Evolutionary conservation across 306 rosid species (phyloP).

Genomic region (Prosopis cineraria): DNA sequence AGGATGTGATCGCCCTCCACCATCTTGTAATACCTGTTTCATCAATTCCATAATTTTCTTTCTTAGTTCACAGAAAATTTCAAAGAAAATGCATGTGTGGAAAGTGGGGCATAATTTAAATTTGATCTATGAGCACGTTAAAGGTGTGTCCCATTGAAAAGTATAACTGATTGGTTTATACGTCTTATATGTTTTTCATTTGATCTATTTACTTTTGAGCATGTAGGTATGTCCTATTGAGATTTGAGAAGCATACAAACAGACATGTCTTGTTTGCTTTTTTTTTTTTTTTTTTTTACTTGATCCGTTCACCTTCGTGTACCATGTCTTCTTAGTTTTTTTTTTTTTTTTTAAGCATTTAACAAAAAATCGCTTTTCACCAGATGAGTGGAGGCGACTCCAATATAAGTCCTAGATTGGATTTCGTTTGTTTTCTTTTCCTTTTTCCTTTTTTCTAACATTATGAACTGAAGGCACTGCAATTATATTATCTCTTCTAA

Average conservation of each 20-base stretch:
- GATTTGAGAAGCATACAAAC: no score
- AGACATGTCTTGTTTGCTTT: no score
- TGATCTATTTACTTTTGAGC: not conserved
- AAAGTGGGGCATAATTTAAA: not conserved
- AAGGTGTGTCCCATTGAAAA: not conserved
- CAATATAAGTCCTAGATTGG: not conserved
- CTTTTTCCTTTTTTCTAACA: not conserved
- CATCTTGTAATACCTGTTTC: conserved; percentile 84
- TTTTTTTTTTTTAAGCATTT: not conserved
- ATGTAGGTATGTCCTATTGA: no score
- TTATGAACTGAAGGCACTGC: not conserved
- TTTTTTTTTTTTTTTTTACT: no score
- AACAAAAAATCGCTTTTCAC: not conserved
- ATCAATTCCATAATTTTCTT: conserved; percentile 21
- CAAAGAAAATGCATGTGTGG: not conserved
- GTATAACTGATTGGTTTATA: not conserved
- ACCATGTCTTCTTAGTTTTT: not conserved
- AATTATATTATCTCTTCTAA: not conserved
- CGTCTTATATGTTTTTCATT: not conserved
- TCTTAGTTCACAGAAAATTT: conserved; percentile 13
- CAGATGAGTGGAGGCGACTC: not conserved
- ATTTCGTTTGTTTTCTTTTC: no score
- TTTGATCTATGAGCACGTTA: not conserved
- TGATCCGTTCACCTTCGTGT: no score
- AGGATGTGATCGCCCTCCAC: conserved; percentile 91